phyloP scores from a whole-genome alignment of 129 eudicot genomes.

The Lonicera japonica region DNA sequence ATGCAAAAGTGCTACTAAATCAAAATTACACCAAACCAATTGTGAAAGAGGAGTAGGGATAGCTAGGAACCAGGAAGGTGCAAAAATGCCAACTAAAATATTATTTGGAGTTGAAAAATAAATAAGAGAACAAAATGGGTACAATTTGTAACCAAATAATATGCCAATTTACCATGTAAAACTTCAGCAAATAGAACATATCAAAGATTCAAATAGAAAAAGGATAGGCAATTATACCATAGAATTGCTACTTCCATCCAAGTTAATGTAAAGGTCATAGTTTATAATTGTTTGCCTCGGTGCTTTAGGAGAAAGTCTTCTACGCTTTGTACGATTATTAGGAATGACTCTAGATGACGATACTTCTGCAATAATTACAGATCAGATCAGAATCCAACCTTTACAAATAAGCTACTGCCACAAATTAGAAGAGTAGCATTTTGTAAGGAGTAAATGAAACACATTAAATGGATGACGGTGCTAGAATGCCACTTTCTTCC shows the following conservation, averaged over 20 bases:
- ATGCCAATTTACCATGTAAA: too few relatives aligned
- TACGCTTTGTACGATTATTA: slow-evolving; percentile 41
- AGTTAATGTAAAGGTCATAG: slow-evolving; percentile 42
- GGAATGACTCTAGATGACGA: slow-evolving; percentile 14
- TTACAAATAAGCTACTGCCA: background rate
- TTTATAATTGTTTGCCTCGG: slow-evolving; percentile 42
- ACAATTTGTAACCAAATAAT: too few relatives aligned
- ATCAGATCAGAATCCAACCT: slow-evolving; percentile 6
- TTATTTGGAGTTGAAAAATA: too few relatives aligned
- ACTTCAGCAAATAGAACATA: too few relatives aligned
- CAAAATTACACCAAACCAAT: too few relatives aligned
- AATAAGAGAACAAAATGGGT: too few relatives aligned
- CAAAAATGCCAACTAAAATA: too few relatives aligned
- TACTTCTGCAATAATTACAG: slow-evolving; percentile 32
- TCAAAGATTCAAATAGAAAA: background rate
- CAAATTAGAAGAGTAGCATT: background rate
- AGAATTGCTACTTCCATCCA: slow-evolving; percentile 45
- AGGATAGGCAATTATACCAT: slow-evolving; percentile 30
- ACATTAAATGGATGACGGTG: background rate
- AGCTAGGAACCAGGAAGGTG: too few relatives aligned
- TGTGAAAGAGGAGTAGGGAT: too few relatives aligned
- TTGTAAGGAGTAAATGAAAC: background rate
- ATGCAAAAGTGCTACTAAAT: too few relatives aligned
- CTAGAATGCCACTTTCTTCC: too few relatives aligned
- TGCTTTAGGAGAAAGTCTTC: slow-evolving; percentile 29